Percentiles rank a stretch among this genome's conserved stretches.
Conservation (phyloP, 1,139 yeast species). For the Saccharomyces hybrid region DNA sequence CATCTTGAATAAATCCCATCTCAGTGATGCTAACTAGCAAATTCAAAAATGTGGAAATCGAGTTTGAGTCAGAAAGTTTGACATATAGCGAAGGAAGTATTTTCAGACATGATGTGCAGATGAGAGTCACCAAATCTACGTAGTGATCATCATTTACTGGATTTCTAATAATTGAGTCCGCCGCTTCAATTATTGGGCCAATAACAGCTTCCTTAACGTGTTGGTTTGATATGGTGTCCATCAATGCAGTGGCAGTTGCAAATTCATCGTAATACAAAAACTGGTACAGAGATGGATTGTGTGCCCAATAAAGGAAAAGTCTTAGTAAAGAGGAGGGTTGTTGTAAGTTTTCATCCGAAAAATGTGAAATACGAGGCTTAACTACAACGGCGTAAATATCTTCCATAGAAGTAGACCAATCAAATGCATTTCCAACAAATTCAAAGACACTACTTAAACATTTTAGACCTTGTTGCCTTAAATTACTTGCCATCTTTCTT, state of each 20-base stretch:
- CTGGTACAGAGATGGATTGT: slow-evolving; percentile 39
- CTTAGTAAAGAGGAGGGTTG: slow-evolving; percentile 73
- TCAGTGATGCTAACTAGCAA: slow-evolving; percentile 50
- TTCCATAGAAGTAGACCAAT: slow-evolving; percentile 52
- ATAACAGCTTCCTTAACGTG: slow-evolving; percentile 65
- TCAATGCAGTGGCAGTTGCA: slow-evolving; percentile 48
- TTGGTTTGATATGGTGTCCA: slow-evolving; percentile 45
- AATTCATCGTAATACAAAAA: slow-evolving; percentile 52
- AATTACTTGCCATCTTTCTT: slow-evolving; percentile 43
- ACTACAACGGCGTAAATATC: slow-evolving; percentile 48
- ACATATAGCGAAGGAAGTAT: slow-evolving; percentile 45
- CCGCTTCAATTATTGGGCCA: slow-evolving; percentile 48
- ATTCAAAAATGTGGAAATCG: slow-evolving; percentile 47
- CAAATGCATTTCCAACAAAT: slow-evolving; percentile 38
- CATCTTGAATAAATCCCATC: slow-evolving; percentile 51
- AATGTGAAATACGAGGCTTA: slow-evolving; percentile 56
- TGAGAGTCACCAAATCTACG: slow-evolving; percentile 43
- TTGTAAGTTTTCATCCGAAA: slow-evolving; percentile 71
- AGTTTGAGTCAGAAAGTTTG: slow-evolving; percentile 38
- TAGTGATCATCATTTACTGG: slow-evolving; percentile 39
- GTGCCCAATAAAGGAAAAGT: slow-evolving; percentile 59
- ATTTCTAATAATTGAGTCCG: slow-evolving; percentile 39
- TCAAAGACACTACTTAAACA: slow-evolving; percentile 47
- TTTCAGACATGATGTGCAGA: slow-evolving; percentile 49
- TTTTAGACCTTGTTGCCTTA: slow-evolving; percentile 56